A percentile compares a stretch with the other conserved stretches of the same genome.
phyloP scores from a whole-genome alignment of 495 filamentous ascomycete species.

The Daldinia caldariorum region DNA sequence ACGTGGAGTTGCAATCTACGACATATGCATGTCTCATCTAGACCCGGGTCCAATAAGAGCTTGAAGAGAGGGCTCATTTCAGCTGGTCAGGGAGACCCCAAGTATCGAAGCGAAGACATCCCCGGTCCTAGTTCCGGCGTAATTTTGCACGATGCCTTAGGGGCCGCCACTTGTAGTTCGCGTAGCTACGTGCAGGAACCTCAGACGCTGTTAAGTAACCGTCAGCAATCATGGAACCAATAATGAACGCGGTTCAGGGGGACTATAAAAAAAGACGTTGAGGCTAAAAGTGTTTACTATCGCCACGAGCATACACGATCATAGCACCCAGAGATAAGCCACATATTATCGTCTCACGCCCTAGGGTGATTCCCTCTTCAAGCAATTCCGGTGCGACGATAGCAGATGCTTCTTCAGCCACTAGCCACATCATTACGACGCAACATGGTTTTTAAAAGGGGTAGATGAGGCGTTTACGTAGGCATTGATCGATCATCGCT shows the following conservation, averaged over 20 bases:
- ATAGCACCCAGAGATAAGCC: slow-evolving; percentile 27
- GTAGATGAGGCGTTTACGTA: not conserved
- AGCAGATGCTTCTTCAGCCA: not conserved
- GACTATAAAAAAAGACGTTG: not conserved
- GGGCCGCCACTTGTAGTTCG: slow-evolving; percentile 29
- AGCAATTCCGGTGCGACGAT: slow-evolving; percentile 26
- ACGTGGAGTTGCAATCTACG: slow-evolving; percentile 41
- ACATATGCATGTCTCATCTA: slow-evolving; percentile 43
- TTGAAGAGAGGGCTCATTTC: slow-evolving; percentile 21
- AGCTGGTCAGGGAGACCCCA: slow-evolving; percentile 39
- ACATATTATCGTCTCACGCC: slow-evolving; percentile 38
- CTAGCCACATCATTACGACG: slow-evolving; percentile 33
- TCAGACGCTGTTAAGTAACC: slow-evolving; percentile 21
- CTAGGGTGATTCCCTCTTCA: slow-evolving; percentile 37
- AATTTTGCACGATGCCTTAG: slow-evolving; percentile 14
- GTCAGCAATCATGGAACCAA: slow-evolving; percentile 19
- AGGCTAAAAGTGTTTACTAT: slow-evolving; percentile 5
- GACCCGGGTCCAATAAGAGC: slow-evolving; percentile 29
- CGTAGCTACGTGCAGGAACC: slow-evolving; percentile 33
- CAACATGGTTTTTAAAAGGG: slow-evolving; percentile 7
- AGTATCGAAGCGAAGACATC: slow-evolving; percentile 19
- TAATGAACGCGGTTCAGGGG: slow-evolving; percentile 15
- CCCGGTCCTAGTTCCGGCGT: slow-evolving; percentile 26
- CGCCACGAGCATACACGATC: slow-evolving; percentile 30
- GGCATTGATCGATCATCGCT: slow-evolving; percentile 7